Percentiles rank a stretch among this genome's conserved stretches.
Evolutionary conservation across 2,329 filamentous ascomycete species (phyloP).

Genomic region (Lizonia empirigonia): DNA sequence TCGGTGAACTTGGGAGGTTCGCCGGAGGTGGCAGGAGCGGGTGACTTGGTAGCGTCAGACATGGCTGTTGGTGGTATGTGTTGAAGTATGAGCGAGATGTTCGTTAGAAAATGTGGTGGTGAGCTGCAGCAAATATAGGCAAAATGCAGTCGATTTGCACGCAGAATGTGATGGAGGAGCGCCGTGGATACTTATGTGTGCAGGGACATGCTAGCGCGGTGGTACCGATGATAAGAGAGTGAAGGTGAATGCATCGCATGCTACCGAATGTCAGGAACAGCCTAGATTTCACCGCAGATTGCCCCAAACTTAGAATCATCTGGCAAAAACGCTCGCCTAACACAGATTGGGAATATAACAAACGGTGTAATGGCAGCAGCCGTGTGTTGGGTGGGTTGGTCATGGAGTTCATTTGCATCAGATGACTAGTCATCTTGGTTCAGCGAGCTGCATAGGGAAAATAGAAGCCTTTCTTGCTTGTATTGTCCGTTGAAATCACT

Average conservation of each 20-base stretch:
- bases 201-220: not conserved
- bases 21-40: constrained; percentile 7
- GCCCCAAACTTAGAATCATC: too few relatives aligned
- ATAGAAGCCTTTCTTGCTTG: too few relatives aligned
- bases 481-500: too few relatives aligned
- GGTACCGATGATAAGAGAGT: constrained; percentile 6
- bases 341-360: not conserved
- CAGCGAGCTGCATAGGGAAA: not conserved
- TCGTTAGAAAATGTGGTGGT: not conserved
- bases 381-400: not conserved
- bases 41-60: constrained; percentile 30
- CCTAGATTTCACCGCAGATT: not conserved
- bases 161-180: not conserved
- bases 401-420: not conserved
- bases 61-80: constrained; percentile 21
- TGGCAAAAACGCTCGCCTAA: not conserved
- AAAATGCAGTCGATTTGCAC: not conserved
- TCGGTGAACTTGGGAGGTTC: constrained; percentile 37
- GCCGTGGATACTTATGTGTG: constrained; percentile 9
- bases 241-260: constrained; percentile 21
- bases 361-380: constrained; percentile 1
- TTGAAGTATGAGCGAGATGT: not conserved
- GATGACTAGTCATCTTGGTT: not conserved
- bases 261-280: not conserved
- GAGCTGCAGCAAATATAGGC: not conserved